Evolutionary conservation across 2,329 filamentous ascomycete genomes (phyloP).

Genomic region (Aschersonia sp.): DNA sequence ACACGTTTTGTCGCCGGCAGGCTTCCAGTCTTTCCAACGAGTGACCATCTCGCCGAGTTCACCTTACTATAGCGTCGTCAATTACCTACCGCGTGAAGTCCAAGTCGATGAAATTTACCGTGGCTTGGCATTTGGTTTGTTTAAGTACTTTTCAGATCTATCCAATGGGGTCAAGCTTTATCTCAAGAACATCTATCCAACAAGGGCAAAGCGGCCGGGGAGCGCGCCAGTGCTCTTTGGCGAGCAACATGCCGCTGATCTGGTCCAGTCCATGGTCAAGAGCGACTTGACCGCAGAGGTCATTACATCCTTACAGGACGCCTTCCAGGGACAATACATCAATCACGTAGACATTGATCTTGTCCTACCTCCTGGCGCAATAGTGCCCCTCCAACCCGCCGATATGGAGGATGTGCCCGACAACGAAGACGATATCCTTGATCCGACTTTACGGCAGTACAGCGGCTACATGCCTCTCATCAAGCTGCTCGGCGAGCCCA

Average conservation of each 20-base stretch:
- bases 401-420: slow-evolving; percentile 45
- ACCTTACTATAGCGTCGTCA: slow-evolving; percentile 79
- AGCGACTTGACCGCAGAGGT: slow-evolving; percentile 66
- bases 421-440: slow-evolving; percentile 51
- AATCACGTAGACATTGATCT: slow-evolving; percentile 82
- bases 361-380: slow-evolving; percentile 64
- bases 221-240: slow-evolving; percentile 62
- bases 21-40: slow-evolving; percentile 78
- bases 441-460: slow-evolving; percentile 55
- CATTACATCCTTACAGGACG: slow-evolving; percentile 56
- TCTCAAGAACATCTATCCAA: slow-evolving; percentile 45
- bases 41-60: slow-evolving; percentile 90
- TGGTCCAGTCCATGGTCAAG: slow-evolving; percentile 72
- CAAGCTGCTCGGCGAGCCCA: slow-evolving; percentile 65
- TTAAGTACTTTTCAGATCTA: slow-evolving; percentile 88
- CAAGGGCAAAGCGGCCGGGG: slow-evolving; percentile 42
- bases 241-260: slow-evolving; percentile 82
- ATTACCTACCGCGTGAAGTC: slow-evolving; percentile 79
- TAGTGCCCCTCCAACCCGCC: slow-evolving; percentile 47
- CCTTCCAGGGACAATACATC: slow-evolving; percentile 67
- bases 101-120: slow-evolving; percentile 91
- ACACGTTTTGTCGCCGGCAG: slow-evolving; percentile 80
- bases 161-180: slow-evolving; percentile 60
- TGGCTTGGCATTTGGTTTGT: slow-evolving; percentile 79
- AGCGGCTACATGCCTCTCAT: slow-evolving; percentile 65